Base-by-base conservation (phyloP, 2,329 filamentous ascomycete genomes). In the Botryotinia narcissicola region DNA sequence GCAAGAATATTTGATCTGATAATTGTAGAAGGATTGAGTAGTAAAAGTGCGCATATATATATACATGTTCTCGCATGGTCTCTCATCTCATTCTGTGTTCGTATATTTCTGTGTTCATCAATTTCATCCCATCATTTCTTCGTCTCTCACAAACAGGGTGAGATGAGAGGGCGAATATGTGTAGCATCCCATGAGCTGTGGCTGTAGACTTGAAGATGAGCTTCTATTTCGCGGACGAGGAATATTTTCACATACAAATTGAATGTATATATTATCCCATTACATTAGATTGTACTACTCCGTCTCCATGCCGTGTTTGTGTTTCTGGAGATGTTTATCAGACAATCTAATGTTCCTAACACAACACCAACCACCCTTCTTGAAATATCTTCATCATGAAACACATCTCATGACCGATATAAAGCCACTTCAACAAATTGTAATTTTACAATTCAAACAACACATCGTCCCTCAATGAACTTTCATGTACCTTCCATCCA, bases 231-330 rank as follows among this genome's bases (percentile, higher is more conserved):
- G 25, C 25, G 48, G 10, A 51, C 14, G 48, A 51, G 25, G 10
- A 16, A 5, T 3, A 6, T 51, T 51, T 7, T 3, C 48, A 51
- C 0, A n/a, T n/a, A 6, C 4, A n/a, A n/a, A n/a, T 0, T 16
- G 25, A 6, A 14, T 51, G 12, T 3, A 14, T 1, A 54, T n/a
- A n/a, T n/a, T 12, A 1, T 54, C 48, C 25, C 25, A 54, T 54
- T n/a, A n/a, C 4, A 54, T n/a, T n/a, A 7, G 5, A 16, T n/a
- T n/a, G 12, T 16, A n/a, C 5, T 12, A 54, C 48, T 54, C 6
- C 4, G 10, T 57, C 14, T 29, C n/a, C 51, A 57, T 6, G 7
- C 14, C 9, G 7, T 57, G 18, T 9, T 57, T 18, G n/a, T 57
- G 14, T 57, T 29, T 57, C 12, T 4, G 3, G 3, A 32, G n/a